phyloP scores from a whole-genome alignment of 768 basidiomycete species.

The Amanita rubescens region DNA sequence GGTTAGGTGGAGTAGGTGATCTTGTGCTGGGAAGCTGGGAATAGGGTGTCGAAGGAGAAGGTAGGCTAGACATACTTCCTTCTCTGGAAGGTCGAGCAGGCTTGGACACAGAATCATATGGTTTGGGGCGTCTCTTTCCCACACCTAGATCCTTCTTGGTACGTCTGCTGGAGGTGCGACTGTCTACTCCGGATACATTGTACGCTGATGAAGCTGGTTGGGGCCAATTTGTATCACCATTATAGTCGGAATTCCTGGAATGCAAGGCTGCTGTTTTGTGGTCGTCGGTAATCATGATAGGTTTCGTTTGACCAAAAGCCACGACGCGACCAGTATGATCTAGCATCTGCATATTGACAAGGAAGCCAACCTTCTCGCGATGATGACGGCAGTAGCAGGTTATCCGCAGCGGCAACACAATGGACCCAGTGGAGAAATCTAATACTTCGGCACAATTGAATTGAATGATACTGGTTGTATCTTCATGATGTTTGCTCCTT shows the following conservation, averaged over 20 bases:
- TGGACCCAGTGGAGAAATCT: slow-evolving; percentile 83
- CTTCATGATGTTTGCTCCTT: slow-evolving; percentile 48
- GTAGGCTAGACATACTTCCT: slow-evolving; percentile 43
- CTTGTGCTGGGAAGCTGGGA: slow-evolving; percentile 36
- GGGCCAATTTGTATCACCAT: slow-evolving; percentile 45
- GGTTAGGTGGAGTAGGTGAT: slow-evolving; percentile 36
- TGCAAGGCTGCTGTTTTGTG: slow-evolving; percentile 70
- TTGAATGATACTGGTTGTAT: slow-evolving; percentile 81
- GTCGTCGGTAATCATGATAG: slow-evolving; percentile 99
- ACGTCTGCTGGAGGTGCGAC: slow-evolving; percentile 39
- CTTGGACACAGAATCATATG: slow-evolving; percentile 52
- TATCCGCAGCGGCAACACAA: slow-evolving; percentile 86
- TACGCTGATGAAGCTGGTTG: slow-evolving; percentile 25
- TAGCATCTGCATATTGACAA: slow-evolving; percentile 80
- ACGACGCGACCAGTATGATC: slow-evolving; percentile 75
- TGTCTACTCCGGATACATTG: slow-evolving; percentile 21
- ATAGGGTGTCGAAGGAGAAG: slow-evolving; percentile 41
- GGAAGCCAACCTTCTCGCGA: slow-evolving; percentile 93
- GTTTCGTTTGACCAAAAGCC: slow-evolving; percentile 73
- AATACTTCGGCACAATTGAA: slow-evolving; percentile 92
- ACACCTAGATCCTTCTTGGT: slow-evolving; percentile 34
- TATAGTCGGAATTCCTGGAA: slow-evolving; percentile 25
- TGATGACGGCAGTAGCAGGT: slow-evolving; percentile 99
- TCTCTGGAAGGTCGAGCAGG: slow-evolving; percentile 41
- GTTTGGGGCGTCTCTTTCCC: slow-evolving; percentile 58